phyloP scores from a whole-genome alignment of 2,329 filamentous ascomycete species.

The Erysiphe pisi region DNA sequence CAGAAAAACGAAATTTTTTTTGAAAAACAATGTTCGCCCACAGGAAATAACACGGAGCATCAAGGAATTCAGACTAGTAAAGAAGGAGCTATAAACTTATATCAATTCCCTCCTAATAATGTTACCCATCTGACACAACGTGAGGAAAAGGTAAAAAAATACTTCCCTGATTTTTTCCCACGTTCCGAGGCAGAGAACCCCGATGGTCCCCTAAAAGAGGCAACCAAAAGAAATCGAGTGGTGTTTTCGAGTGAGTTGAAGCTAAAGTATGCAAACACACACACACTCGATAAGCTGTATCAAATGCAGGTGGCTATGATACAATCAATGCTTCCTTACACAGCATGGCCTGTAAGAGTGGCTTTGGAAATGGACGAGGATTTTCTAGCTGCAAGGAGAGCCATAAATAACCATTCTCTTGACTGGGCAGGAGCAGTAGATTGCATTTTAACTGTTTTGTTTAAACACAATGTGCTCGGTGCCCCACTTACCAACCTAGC shows the following conservation, averaged over 20 bases:
- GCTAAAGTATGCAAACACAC: not conserved
- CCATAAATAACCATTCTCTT: not conserved
- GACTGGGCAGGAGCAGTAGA: not conserved
- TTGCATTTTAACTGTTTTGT: not conserved
- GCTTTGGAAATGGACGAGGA: not conserved
- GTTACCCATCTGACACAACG: not conserved
- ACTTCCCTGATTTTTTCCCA: not conserved
- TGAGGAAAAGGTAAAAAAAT: not conserved
- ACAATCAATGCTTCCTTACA: slow-evolving; percentile 6
- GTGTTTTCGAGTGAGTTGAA: not conserved
- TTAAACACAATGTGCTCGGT: not conserved
- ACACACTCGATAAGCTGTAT: not conserved
- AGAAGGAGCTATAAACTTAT: too few species aligned
- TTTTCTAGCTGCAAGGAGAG: not conserved
- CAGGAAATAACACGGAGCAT: too few species aligned
- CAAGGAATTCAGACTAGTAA: too few species aligned
- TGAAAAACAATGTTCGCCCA: too few species aligned
- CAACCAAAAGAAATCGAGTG: not conserved
- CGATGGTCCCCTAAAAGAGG: not conserved
- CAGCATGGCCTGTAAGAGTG: not conserved
- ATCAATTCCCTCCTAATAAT: too few species aligned
- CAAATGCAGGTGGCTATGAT: not conserved
- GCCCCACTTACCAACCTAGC: not conserved
- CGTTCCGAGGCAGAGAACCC: not conserved
- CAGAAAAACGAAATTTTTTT: too few species aligned